A percentile compares a stretch with the other conserved stretches of the same genome.
Conservation (phyloP, 805 yeast genomes). For the Saccharomyces jurei region DNA sequence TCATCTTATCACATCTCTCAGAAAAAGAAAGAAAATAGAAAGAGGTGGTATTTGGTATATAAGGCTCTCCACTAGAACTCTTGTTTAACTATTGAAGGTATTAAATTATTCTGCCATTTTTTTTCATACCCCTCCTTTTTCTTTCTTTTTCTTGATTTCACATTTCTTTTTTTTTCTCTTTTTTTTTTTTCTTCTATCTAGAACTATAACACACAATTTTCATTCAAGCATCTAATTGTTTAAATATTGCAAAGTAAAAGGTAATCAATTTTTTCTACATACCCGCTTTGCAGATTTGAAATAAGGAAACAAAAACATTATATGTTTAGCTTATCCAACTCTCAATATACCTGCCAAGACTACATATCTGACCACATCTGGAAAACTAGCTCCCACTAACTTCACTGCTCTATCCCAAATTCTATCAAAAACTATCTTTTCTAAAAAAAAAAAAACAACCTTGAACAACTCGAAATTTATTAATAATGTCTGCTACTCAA, state of each 20-base stretch:
- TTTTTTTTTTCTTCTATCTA: slow-evolving; percentile 1
- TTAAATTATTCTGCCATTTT: neutral
- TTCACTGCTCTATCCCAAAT: slow-evolving; percentile 1
- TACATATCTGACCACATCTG: slow-evolving; percentile 45
- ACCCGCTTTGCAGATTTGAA: neutral
- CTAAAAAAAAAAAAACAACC: neutral
- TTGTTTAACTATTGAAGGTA: neutral
- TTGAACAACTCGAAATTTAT: neutral
- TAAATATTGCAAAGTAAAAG: neutral
- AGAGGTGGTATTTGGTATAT: neutral
- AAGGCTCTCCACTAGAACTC: neutral
- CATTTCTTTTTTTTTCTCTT: neutral
- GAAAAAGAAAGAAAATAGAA: neutral
- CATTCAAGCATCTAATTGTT: neutral
- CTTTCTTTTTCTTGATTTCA: neutral
- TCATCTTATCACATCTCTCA: neutral
- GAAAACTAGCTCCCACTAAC: slow-evolving; percentile 39
- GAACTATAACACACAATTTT: neutral
- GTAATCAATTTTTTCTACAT: neutral
- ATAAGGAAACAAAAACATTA: neutral
- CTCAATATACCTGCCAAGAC: slow-evolving; percentile 38
- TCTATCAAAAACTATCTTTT: slow-evolving; percentile 3
- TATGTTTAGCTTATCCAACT: slow-evolving; percentile 29
- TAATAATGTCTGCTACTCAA: slow-evolving; percentile 23
- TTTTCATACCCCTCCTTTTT: neutral